Base-by-base conservation (phyloP, 352 stramenopile genomes). In the Globisporangium uncinulatum region DNA sequence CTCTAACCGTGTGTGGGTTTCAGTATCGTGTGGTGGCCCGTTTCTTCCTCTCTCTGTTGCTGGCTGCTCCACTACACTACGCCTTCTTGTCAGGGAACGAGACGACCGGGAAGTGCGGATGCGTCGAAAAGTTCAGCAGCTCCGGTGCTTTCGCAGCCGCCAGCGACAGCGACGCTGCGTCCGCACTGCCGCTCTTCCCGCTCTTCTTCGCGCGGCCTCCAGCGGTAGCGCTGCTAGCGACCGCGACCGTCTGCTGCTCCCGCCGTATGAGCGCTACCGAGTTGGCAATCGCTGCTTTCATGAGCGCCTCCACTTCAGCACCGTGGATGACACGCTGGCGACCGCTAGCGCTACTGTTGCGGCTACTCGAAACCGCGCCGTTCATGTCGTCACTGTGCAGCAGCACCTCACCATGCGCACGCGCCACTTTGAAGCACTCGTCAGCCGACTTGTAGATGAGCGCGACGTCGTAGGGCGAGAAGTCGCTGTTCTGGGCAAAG, bases 401-500 rank as follows among this genome's bases (percentile, higher is more conserved):
- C 43, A 87, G 52, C 53, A 70, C 65, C 43, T 94, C 81, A 9
- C 71, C 76, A 45, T 86, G 69, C 14, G 36, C 49, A 6, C 75
- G 82, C 4, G 77, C 77, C 8, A 73, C 65, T 57, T 92, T 92
- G 69, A 92, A 94, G 44, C 85, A 94, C 59, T 94, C 83, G 54
- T 94, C 85, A 0, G 71, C 75, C 37, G 85, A 94, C 54, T 89
- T 87, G 73, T 89, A 91, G 54, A 94, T 86, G 46, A 94, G 61
- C 32, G 85, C 70, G 8, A 86, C 55, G 14, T 82, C 64, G 63
- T 88, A 94, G 24, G 62, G 65, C 53, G 79, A 84, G 55, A 94
- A 94, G 51, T 92, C 81, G 57, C 74, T 89, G 70, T 92, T 94
- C 58, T 87, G 66, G 42, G 68, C 59, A 45, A 76, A 89, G 52